Evolutionary conservation across 2,329 filamentous ascomycete genomes (phyloP).

Genomic region (Cyphellophora attinorum): DNA sequence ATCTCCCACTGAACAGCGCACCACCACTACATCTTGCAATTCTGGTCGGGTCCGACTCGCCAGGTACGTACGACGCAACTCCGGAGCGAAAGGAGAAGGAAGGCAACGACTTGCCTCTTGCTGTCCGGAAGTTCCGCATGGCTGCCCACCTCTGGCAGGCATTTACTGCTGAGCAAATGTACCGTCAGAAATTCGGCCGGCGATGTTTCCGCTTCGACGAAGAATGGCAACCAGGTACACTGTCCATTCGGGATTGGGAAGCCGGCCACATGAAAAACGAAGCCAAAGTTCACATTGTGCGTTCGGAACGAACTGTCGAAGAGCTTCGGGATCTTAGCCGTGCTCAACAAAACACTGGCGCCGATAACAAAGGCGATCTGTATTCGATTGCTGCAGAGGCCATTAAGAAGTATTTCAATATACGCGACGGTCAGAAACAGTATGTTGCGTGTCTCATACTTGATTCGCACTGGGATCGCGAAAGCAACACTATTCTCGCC

Average conservation of each 20-base stretch:
- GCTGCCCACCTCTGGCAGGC: conserved; percentile 94
- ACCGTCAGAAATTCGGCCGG: conserved; percentile 73
- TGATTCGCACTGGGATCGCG: conserved; percentile 78
- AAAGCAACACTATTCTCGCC: conserved; percentile 59
- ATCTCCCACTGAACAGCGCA: conserved; percentile 65
- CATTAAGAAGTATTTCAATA: conserved; percentile 66
- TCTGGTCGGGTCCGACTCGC: conserved; percentile 77
- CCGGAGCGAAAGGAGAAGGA: conserved; percentile 67
- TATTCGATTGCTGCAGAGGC: conserved; percentile 70
- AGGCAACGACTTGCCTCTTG: conserved; percentile 71
- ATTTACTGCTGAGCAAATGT: conserved; percentile 95
- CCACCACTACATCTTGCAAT: conserved; percentile 87
- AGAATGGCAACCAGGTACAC: conserved; percentile 79
- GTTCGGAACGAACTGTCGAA: conserved; percentile 70
- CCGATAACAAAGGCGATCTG: conserved; percentile 61
- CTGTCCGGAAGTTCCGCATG: conserved; percentile 86
- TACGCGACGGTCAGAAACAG: conserved; percentile 66
- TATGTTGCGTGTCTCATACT: conserved; percentile 82
- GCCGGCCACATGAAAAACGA: conserved; percentile 74
- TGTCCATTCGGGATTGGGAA: conserved; percentile 64
- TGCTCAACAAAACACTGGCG: conserved; percentile 66
- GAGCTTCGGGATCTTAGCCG: conserved; percentile 71
- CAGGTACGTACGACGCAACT: conserved; percentile 71
- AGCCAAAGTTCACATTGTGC: conserved; percentile 79
- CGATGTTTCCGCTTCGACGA: conserved; percentile 87